Conservation (phyloP, 148 eudicot species). For the Persicaria maculosa region DNA sequence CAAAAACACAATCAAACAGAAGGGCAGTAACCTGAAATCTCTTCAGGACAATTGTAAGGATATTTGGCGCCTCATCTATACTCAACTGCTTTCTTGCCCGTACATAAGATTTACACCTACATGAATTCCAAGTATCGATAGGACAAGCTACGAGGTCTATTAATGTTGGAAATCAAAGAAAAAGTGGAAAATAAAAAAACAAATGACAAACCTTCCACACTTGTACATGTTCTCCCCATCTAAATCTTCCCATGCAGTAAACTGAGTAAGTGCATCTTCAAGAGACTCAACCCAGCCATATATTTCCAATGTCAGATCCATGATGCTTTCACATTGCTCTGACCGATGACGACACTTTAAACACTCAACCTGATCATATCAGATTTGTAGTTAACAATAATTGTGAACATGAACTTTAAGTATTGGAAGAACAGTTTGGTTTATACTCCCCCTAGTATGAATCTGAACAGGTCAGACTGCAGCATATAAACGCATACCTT, state of each 20-base stretch:
- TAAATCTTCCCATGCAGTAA: constrained; percentile 82
- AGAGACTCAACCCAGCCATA: constrained; percentile 86
- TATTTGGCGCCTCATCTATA: constrained; percentile 87
- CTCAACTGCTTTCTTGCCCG: constrained; percentile 83
- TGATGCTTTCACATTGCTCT: constrained; percentile 70
- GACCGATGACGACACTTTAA: constrained; percentile 76
- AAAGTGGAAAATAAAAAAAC: background rate
- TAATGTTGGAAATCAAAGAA: background rate
- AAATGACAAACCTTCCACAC: constrained; percentile 73
- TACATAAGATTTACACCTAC: constrained; percentile 79
- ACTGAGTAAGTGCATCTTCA: constrained; percentile 90
- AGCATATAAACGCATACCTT: constrained; percentile 37
- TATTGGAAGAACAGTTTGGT: background rate
- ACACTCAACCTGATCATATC: constrained; percentile 59
- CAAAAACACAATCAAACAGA: constrained; percentile 1
- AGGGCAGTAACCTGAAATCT: constrained; percentile 65
- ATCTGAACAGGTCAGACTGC: background rate
- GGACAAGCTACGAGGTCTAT: background rate
- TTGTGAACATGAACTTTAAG: background rate
- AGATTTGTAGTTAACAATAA: background rate
- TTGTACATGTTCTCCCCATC: constrained; percentile 96
- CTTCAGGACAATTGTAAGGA: constrained; percentile 89
- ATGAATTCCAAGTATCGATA: background rate
- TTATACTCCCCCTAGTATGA: background rate
- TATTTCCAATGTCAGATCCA: constrained; percentile 94